Evolutionary conservation across 2,329 filamentous ascomycete genomes (phyloP), one percentile per base, ranked within the genome.

Genomic region (Tolypocladium album): DNA sequence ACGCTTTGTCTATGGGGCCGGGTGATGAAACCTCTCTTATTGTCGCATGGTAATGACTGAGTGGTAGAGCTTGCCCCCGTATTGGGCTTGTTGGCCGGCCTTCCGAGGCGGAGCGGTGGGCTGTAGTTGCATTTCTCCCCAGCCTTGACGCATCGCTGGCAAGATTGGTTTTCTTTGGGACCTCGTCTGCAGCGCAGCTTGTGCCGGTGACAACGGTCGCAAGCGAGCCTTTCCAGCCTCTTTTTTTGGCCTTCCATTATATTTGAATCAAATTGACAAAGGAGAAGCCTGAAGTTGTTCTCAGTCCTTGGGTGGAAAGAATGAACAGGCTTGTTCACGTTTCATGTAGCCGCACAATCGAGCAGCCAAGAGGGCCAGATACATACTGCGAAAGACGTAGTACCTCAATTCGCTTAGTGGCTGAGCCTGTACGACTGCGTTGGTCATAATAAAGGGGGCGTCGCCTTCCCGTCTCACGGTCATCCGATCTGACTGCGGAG

Each of bases 141-240:
- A 31, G 59, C 59, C 56, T 60, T 60, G 55, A 60, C 39, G 42
- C 59, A 60, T 45, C 59, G 56, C 27, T 60, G 59, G 45, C 59
- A 60, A 11, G 59, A 56, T 31, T 47, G 47, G 47, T 47, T 58
- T 31, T 60, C 43, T 20, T 36, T 55, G 45, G 55, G 39, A 12
- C 45, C 55, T 57, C 59, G 55, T 55, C 55, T 60, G 45, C 59
- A 60, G 12, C 59, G 59, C 20, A 60, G 56, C 47, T 60, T 60
- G 17, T 60, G 59, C 20, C 59, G 17, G 27, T 60, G 59, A 39
- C 42, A 45, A 24, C 42, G 42, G 42, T 45, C 42, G 42, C 42
- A 45, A 45, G 42, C 42, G n/a, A 45, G 11, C 13, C 42, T 13
- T n/a, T 45, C 42, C 42, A 45, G 42, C 13, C 42, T 45, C 11